phyloP scores from a whole-genome alignment of 2,329 filamentous ascomycete species.

The Colletotrichum incanum region DNA sequence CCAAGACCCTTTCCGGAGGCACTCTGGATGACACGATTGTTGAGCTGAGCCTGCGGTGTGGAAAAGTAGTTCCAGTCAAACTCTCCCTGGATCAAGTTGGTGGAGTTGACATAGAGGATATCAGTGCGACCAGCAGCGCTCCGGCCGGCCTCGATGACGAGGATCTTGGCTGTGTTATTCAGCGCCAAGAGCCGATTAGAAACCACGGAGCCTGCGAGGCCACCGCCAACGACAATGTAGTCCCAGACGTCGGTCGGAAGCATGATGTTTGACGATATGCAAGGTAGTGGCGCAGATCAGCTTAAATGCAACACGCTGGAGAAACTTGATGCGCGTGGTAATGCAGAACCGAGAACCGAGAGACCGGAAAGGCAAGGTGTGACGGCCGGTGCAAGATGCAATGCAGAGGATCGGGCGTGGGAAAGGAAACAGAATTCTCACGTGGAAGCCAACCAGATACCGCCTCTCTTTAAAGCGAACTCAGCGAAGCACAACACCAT shows the following conservation, averaged over 20 bases:
- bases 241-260: slow-evolving; percentile 47
- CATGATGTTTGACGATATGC: slow-evolving; percentile 4
- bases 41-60: slow-evolving; percentile 49
- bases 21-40: slow-evolving; percentile 47
- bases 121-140: slow-evolving; percentile 49
- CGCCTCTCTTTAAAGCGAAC: slow-evolving; percentile 8
- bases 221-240: slow-evolving; percentile 57
- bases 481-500: background rate
- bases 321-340: background rate
- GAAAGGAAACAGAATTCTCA: background rate
- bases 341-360: slow-evolving; percentile 7
- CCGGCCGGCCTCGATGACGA: slow-evolving; percentile 58
- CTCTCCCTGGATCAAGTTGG: slow-evolving; percentile 50
- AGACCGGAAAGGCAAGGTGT: background rate
- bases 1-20: slow-evolving; percentile 58
- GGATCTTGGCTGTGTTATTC: slow-evolving; percentile 50
- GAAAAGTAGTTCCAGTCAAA: slow-evolving; percentile 56
- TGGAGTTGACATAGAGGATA: slow-evolving; percentile 48
- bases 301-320: background rate
- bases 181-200: slow-evolving; percentile 51
- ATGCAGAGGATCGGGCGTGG: background rate
- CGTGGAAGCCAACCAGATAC: background rate
- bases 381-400: slow-evolving; percentile 6
- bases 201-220: slow-evolving; percentile 55
- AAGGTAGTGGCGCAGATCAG: background rate